These are phyloP conservation scores for Candida silvatica DNA, from an alignment of 805 yeast species.

Conservation along the genomic window DNA sequence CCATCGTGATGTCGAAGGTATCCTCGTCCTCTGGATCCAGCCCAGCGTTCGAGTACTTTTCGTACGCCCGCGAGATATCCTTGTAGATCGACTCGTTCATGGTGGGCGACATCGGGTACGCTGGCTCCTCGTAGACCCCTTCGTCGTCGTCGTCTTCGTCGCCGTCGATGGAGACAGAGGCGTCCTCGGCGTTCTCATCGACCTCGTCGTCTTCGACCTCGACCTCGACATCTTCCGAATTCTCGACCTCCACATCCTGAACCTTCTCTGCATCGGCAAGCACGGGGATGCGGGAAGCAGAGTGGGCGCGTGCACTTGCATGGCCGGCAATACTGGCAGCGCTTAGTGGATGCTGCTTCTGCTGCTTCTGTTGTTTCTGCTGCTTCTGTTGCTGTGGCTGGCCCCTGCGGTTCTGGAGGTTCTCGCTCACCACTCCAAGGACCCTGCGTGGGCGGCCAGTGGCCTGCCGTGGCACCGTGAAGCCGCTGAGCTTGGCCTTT, in stretches of 20 bases:
- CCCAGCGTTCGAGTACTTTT: slow-evolving; percentile 37
- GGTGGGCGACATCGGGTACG: slow-evolving; percentile 49
- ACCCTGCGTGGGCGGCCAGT: too few relatives aligned
- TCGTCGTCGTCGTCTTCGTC: slow-evolving; percentile 10
- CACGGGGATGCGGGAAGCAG: too few relatives aligned
- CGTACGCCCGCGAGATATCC: slow-evolving; percentile 44
- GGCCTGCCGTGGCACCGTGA: too few relatives aligned
- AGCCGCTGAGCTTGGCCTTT: slow-evolving; percentile 1
- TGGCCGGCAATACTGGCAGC: too few relatives aligned
- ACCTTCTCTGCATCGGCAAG: too few relatives aligned
- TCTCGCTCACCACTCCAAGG: too few relatives aligned
- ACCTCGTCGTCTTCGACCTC: slow-evolving; percentile 8
- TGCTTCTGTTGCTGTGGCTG: too few relatives aligned
- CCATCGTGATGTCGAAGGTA: slow-evolving; percentile 83
- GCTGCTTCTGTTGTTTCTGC: too few relatives aligned
- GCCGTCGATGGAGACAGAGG: too few relatives aligned
- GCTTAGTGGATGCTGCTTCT: too few relatives aligned
- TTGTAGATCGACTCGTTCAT: slow-evolving; percentile 38
- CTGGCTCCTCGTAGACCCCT: slow-evolving; percentile 25
- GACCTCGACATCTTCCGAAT: slow-evolving; percentile 2
- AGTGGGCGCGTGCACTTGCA: too few relatives aligned
- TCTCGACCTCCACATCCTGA: slow-evolving; percentile 1
- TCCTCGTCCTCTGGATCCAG: slow-evolving; percentile 77
- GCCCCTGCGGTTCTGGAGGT: too few relatives aligned
- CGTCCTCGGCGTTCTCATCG: slow-evolving; percentile 3